These are phyloP conservation scores for Inga laurina DNA, from an alignment of 306 rosid species.

Conservation along the genomic window DNA sequence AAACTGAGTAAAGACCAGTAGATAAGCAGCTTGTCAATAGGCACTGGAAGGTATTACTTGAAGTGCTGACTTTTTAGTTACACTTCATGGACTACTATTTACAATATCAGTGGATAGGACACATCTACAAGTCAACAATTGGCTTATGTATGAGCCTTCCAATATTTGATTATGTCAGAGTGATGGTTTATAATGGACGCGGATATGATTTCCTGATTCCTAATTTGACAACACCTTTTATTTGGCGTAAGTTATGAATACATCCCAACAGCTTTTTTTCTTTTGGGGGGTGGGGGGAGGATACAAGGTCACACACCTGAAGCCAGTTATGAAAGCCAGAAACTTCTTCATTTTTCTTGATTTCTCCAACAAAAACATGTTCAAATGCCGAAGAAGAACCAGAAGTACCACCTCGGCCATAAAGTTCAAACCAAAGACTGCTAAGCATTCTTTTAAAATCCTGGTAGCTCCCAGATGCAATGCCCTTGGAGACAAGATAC, in stretches of 20 bases:
- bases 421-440: constrained; percentile 87
- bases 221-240: background rate
- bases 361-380: constrained; percentile 96
- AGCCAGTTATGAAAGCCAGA: constrained; percentile 98
- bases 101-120: background rate
- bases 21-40: constrained; percentile 4
- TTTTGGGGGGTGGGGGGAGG: background rate
- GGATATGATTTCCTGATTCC: constrained; percentile 8
- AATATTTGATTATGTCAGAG: background rate
- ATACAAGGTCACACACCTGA: constrained; percentile 58
- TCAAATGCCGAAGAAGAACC: constrained; percentile 95
- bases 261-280: background rate
- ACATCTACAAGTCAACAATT: background rate
- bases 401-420: constrained; percentile 83
- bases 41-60: constrained; percentile 12
- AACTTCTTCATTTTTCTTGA: constrained; percentile 69
- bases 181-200: constrained; percentile 25
- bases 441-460: constrained; percentile 69
- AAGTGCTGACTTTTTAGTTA: constrained; percentile 28
- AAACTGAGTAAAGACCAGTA: background rate
- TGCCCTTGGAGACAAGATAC: constrained; percentile 69
- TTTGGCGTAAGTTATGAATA: constrained; percentile 9
- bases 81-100: constrained; percentile 12
- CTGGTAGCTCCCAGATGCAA: constrained; percentile 57
- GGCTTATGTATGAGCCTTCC: background rate